Evolutionary conservation across 805 yeast species (phyloP), one percentile per base, ranked within the genome.

Genomic region (Torulaspora gathmanii): DNA sequence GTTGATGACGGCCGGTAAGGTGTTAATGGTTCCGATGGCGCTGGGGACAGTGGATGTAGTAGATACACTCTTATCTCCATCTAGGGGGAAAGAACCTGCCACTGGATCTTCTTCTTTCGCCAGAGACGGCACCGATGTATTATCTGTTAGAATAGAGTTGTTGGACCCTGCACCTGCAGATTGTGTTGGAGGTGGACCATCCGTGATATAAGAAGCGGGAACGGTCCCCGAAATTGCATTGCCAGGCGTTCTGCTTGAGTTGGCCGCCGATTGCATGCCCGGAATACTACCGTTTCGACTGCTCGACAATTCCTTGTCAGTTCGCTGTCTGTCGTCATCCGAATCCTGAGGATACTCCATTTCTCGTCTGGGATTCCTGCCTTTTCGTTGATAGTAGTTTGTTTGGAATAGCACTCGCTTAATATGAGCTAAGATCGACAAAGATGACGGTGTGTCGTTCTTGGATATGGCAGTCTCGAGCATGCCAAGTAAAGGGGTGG

Each of bases 311-410:
- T 40, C 47, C 15, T 37, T 44, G 25, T 45, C 48, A 7, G 46
- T 37, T 37, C 48, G 49, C 16, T 26, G 52, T 27, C 40, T 42
- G 19, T 49, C 51, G 23, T 48, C 51, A 25, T 45, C 51, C 8
- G 49, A 38, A 5, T 48, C 51, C 22, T 42, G 51, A 9, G 37
- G 27, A 23, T 31, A 35, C n/a, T 30, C 37, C 19, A 49, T 47
- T 15, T 54, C 55, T 1, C 51, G 53, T 20, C 58, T 42, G 1
- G 64, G 64, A 31, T 60, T 55, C 16, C 42, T 44, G 23, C 67
- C 67, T 8, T 55, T 50, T 27, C 67, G 51, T 44, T 58, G 57
- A 25, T 50, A 55, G 36, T 55, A 54, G 15, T 39, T 44, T 1
- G 65, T 58, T 20, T 53, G 52, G 20, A 40, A 40, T 4, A 59